Evolutionary conservation across 257 asterid species (phyloP), one percentile per base, ranked within the genome.

Genomic region (Fraxinus excelsior): DNA sequence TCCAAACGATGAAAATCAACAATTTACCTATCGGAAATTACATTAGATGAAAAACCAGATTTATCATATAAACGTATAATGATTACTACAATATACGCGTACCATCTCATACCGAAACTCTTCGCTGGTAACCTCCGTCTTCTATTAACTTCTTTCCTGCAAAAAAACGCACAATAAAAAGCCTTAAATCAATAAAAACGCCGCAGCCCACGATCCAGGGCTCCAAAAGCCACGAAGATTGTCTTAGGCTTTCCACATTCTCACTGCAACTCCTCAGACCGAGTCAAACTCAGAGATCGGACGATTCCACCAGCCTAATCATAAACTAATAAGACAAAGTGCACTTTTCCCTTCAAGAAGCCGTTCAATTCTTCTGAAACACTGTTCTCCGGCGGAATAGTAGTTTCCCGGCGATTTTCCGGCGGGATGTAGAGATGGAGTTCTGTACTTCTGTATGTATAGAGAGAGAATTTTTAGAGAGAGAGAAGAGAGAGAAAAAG

Each of bases 41-140:
- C 85, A 80, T 82, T 82, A n/a, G 79, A 67, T 77, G 73, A 74
- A 65, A n/a, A 40, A 25, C 71, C 65, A 62, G 64, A 58, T 40
- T 38, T 29, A 18, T 40, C 60, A 31, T 53, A 70, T 51, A 76
- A 77, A 74, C 34, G 25, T 16, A 32, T 26, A 53, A 26, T 26
- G 34, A 62, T 62, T 9, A 62, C 68, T 62, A 62, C 34, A 62
- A 26, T 23, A 70, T 68, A 69, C 26, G 82, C 97, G 76, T 79
- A 90, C 98, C 97, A 91, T 91, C 91, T 94, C 96, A 94, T 91
- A 82, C 84, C 91, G 86, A 60, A 73, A 80, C 78, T 73, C 74
- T 80, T 80, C 90, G 72, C 83, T 74, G 79, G 74, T 75, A 37
- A 75, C 56, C 89, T 80, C 92, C 92, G 93, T 90, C 87, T 81